Evolutionary conservation across 129 eudicot genomes (phyloP), one percentile per base, ranked within the genome.

Genomic region (Rutidosis leptorrhynchoides): DNA sequence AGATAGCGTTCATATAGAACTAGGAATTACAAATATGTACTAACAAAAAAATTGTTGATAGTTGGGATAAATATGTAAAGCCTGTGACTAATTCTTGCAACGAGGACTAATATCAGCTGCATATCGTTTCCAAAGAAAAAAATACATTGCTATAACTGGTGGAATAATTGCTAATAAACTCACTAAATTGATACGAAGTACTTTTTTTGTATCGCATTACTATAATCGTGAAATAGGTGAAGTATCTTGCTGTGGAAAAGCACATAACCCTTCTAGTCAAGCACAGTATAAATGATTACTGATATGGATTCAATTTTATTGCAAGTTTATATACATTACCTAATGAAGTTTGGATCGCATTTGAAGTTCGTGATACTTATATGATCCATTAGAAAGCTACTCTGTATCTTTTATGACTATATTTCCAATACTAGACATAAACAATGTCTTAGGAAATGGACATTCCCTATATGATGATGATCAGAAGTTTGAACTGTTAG

Each of bases 301-400:
- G 14, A 9, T 17, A 19, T 51, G 10, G 40, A 32, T 21, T 61
- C 17, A 58, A 15, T 46, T 46, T 60, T 46, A 15, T 25, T 52
- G 57, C 26, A 42, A 7, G 56, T 58, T 7, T 6, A 45, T 63
- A 58, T 58, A 16, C 49, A 35, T 33, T 22, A 55, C 30, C 26
- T 22, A 33, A 8, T 14, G 24, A 24, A 67, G 52, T 52, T 51
- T 54, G 33, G 30, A 67, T 67, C 23, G 51, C 6, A 12, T n/a
- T 64, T 64, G 71, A 30, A 28, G 26, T 40, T 74, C 68, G 57
- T 46, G 66, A 65, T 65, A 60, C 53, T 28, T 37, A 16, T 56
- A 65, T 43, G 67, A 59, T 29, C 15, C 8, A 61, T 49, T 23
- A 1, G 14, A 40, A 7, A 40, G 20, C 52, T 37, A 35, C 22